phyloP scores from a whole-genome alignment of 2,329 filamentous ascomycete species.

The Epichloe bromicola region DNA sequence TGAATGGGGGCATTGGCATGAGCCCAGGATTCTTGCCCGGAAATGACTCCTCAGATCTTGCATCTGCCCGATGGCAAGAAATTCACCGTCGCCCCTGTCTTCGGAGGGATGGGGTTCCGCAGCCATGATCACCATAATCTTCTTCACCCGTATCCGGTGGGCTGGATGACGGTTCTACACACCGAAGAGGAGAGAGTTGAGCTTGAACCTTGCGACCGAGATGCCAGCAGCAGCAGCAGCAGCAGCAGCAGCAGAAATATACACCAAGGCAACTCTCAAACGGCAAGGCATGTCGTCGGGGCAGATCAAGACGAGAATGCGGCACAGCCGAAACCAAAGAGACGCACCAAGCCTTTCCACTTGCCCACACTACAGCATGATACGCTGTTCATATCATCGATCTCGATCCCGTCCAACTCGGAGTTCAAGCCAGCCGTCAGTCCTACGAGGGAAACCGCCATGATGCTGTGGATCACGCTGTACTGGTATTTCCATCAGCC shows the following conservation, averaged over 20 bases:
- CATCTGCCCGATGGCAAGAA: slow-evolving; percentile 80
- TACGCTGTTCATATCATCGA: slow-evolving; percentile 80
- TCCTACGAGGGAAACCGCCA: slow-evolving; percentile 77
- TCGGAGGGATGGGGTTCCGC: slow-evolving; percentile 86
- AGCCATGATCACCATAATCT: slow-evolving; percentile 59
- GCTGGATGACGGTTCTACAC: slow-evolving; percentile 82
- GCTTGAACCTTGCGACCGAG: slow-evolving; percentile 3
- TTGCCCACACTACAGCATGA: slow-evolving; percentile 67
- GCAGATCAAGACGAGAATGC: slow-evolving; percentile 11
- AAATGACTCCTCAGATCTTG: slow-evolving; percentile 34
- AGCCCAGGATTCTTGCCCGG: neutral
- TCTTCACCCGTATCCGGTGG: slow-evolving; percentile 62
- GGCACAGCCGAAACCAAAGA: slow-evolving; percentile 14
- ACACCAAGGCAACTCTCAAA: neutral
- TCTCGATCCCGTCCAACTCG: slow-evolving; percentile 66
- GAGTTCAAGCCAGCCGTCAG: slow-evolving; percentile 72
- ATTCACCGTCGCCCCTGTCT: slow-evolving; percentile 70
- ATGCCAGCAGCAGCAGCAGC: neutral
- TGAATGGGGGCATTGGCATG: neutral
- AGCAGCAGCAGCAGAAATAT: neutral
- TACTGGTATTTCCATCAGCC: slow-evolving; percentile 97
- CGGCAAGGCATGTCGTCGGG: neutral
- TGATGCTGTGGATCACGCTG: slow-evolving; percentile 91
- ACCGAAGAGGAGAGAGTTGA: slow-evolving; percentile 37
- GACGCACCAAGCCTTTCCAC: slow-evolving; percentile 36